Evolutionary conservation across 2,329 filamentous ascomycete species (phyloP).

Genomic region (Zasmidium citrigriseum): DNA sequence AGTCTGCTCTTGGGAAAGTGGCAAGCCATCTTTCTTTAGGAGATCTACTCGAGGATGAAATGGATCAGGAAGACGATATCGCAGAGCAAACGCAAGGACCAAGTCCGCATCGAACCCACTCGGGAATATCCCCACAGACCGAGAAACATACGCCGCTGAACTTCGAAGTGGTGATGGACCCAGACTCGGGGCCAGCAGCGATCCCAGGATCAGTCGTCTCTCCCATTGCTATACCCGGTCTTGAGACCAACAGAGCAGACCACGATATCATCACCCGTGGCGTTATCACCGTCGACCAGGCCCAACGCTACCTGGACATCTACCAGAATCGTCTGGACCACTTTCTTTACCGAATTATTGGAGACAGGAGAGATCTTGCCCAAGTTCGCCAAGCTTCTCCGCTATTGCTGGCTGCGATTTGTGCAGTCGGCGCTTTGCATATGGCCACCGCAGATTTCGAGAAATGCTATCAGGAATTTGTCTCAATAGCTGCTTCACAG

Average conservation of each 20-base stretch:
- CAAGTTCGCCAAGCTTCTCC: conserved; percentile 34
- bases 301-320: conserved; percentile 31
- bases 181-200: conserved; percentile 38
- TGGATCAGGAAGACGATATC: conserved; percentile 25
- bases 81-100: conserved; percentile 10
- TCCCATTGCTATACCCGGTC: conserved; percentile 27
- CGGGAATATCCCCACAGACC: conserved; percentile 18
- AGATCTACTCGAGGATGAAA: conserved; percentile 26
- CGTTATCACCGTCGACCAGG: conserved; percentile 29
- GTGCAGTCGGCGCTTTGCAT: conserved; percentile 37
- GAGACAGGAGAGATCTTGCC: conserved; percentile 28
- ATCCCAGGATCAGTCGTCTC: conserved; percentile 36
- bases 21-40: conserved; percentile 23
- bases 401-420: conserved; percentile 37
- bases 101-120: conserved; percentile 4
- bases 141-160: conserved; percentile 31
- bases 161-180: conserved; percentile 43
- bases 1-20: conserved; percentile 37
- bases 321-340: conserved; percentile 37
- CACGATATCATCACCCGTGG: conserved; percentile 33
- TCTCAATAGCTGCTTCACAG: conserved; percentile 28
- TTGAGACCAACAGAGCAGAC: conserved; percentile 26
- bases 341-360: conserved; percentile 37
- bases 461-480: conserved; percentile 34
- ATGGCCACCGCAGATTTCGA: conserved; percentile 30